phyloP scores from a whole-genome alignment of 2,329 filamentous ascomycete genomes.

The Simplicillium aogashimaense region DNA sequence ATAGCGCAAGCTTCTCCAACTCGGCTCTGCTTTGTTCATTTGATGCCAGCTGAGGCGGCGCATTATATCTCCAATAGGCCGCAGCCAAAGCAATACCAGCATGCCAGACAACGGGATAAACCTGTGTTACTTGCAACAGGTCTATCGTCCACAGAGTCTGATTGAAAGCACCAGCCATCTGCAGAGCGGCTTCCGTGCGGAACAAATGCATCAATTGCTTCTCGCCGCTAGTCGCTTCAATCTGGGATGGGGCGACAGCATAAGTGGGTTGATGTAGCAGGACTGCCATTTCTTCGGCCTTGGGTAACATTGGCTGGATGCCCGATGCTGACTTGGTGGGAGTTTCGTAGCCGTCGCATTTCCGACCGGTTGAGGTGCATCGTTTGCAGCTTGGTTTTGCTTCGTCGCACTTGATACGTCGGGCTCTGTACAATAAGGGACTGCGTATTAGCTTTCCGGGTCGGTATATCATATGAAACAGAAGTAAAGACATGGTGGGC shows the following conservation, averaged over 20 bases:
- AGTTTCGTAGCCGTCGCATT: conserved; percentile 19
- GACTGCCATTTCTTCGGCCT: too few species aligned
- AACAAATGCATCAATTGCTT: neutral
- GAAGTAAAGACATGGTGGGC: too few species aligned
- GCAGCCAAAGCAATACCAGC: neutral
- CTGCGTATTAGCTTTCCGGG: neutral
- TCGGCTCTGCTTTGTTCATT: neutral
- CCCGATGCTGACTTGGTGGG: too few species aligned
- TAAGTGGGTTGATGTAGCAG: too few species aligned
- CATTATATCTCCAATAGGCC: neutral
- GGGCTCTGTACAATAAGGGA: conserved; percentile 10
- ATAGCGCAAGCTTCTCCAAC: neutral
- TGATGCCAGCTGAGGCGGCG: neutral
- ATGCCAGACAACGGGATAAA: neutral
- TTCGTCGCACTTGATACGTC: conserved; percentile 23
- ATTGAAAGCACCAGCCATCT: neutral
- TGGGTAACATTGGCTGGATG: too few species aligned
- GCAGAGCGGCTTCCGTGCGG: neutral
- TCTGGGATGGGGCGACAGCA: neutral
- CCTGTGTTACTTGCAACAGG: neutral
- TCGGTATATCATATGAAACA: too few species aligned
- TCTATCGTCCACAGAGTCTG: neutral
- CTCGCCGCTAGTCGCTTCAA: neutral
- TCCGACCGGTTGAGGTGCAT: conserved; percentile 14
- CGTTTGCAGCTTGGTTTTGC: conserved; percentile 15